phyloP scores from a whole-genome alignment of 352 stramenopile species.

The Phytophthora sp. region DNA sequence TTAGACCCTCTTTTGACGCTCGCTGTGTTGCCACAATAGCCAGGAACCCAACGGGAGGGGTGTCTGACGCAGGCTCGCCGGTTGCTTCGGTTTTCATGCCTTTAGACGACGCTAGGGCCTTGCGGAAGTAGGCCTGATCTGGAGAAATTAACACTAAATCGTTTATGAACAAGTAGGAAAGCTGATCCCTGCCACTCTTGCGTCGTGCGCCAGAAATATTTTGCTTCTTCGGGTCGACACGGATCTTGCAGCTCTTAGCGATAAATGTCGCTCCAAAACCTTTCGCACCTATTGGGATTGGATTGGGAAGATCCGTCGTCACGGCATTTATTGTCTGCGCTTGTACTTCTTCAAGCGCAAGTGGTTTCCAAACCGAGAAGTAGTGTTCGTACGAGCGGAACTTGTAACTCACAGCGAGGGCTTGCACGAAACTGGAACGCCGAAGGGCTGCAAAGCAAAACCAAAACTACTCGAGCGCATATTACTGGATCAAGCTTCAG shows the following conservation, averaged over 20 bases:
- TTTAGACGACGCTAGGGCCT: constrained; percentile 31
- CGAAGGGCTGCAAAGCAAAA: no score
- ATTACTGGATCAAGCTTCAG: no score
- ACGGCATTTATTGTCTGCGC: constrained; percentile 84
- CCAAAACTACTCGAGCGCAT: no score
- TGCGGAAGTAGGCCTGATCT: constrained; percentile 59
- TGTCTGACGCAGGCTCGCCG: constrained; percentile 2
- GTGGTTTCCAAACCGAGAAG: constrained; percentile 88
- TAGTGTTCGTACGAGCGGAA: constrained; percentile 90
- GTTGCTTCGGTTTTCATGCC: constrained; percentile 20
- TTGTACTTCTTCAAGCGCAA: constrained; percentile 89
- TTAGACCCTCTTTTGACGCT: constrained; percentile 77
- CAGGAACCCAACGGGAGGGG: constrained; percentile 56
- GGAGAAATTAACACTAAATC: constrained; percentile 80
- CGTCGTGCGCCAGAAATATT: constrained; percentile 27
- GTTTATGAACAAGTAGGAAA: constrained; percentile 72
- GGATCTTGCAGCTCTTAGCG: constrained; percentile 71
- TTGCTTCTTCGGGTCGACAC: constrained; percentile 65
- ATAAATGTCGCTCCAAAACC: constrained; percentile 63
- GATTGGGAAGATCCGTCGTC: constrained; percentile 58
- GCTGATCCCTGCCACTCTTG: constrained; percentile 30
- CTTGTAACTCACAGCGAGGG: no score
- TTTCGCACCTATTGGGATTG: constrained; percentile 56
- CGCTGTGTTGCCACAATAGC: constrained; percentile 75
- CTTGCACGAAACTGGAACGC: no score